These are phyloP conservation scores for Apiospora phragmitis DNA, from an alignment of 2,329 filamentous ascomycete species.

Conservation along the genomic window DNA sequence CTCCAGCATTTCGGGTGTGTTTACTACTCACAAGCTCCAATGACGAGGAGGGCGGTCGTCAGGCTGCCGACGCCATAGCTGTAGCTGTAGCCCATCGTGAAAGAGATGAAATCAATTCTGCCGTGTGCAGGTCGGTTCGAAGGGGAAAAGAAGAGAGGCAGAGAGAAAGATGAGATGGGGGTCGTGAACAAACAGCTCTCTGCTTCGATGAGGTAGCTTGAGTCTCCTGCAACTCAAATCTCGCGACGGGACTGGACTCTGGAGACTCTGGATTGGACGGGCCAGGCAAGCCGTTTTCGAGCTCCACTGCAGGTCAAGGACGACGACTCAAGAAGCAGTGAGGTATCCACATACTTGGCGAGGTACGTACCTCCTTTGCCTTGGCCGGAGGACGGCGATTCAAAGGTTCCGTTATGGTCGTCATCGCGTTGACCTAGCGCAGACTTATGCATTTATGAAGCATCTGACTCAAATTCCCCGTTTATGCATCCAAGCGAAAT, in stretches of 20 bases:
- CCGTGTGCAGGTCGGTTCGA: neutral
- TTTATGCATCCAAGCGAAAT: neutral
- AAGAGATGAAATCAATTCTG: neutral
- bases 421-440: neutral
- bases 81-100: constrained; percentile 9
- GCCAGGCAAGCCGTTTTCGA: constrained; percentile 1
- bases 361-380: neutral
- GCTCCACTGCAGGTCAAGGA: constrained; percentile 3
- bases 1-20: neutral
- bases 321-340: neutral
- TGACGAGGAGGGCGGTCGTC: constrained; percentile 16
- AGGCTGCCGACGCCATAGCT: constrained; percentile 17
- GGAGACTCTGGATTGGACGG: neutral
- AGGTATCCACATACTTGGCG: neutral
- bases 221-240: constrained; percentile 8
- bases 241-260: constrained; percentile 14
- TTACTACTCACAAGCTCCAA: constrained; percentile 18
- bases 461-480: neutral
- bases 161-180: constrained; percentile 1
- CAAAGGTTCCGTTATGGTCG: neutral
- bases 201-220: constrained; percentile 1
- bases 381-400: neutral
- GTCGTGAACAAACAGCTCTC: constrained; percentile 5
- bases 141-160: neutral
- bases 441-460: neutral